These are phyloP conservation scores for Gymnopilus junonius DNA, from an alignment of 768 basidiomycete genomes.

Conservation along the genomic window DNA sequence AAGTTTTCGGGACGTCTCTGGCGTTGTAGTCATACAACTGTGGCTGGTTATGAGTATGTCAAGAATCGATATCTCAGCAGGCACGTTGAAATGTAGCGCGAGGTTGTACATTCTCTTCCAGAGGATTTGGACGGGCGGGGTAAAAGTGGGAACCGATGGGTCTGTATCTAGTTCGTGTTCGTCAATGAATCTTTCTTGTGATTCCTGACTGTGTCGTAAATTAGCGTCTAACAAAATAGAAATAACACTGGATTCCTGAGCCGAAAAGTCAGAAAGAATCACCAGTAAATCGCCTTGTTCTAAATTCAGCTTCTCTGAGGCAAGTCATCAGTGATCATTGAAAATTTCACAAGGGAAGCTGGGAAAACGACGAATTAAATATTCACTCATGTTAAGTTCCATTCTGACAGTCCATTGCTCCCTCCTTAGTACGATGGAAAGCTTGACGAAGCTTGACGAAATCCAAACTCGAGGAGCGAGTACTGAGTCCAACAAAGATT, in stretches of 20 bases:
- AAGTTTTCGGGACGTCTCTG: conserved; percentile 17
- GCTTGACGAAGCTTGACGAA: too few species aligned
- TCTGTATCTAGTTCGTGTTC: not conserved
- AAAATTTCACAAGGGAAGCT: not conserved
- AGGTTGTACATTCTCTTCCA: conserved; percentile 31
- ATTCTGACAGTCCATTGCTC: not conserved
- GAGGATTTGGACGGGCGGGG: too few species aligned
- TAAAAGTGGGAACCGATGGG: conserved; percentile 3
- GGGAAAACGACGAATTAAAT: not conserved
- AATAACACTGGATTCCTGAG: not conserved
- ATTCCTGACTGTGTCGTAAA: not conserved
- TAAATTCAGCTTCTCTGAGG: not conserved
- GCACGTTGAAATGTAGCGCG: conserved; percentile 28
- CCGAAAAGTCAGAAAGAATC: not conserved
- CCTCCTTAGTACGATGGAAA: too few species aligned
- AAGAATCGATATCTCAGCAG: conserved; percentile 22
- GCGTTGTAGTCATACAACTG: conserved; percentile 25
- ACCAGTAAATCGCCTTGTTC: not conserved
- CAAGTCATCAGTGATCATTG: not conserved
- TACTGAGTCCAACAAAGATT: too few species aligned
- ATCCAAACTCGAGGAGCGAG: too few species aligned
- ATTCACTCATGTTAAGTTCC: not conserved
- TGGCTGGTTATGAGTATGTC: conserved; percentile 18
- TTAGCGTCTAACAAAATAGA: not conserved
- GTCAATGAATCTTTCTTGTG: not conserved